phyloP scores from a whole-genome alignment of 192 early-diverging fungal species.

The Spizellomyces punctatus region DNA sequence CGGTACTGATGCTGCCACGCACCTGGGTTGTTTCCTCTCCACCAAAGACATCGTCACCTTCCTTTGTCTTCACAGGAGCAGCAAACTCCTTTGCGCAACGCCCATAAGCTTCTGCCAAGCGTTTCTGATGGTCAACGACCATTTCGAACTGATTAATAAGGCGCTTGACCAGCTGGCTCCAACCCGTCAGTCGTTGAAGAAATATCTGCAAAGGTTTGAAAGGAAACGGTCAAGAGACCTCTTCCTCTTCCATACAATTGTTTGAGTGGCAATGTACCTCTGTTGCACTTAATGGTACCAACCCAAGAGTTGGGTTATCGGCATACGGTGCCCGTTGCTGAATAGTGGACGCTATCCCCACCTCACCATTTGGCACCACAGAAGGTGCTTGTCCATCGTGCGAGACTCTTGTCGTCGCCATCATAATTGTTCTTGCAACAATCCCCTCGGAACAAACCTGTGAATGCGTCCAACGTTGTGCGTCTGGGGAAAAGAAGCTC shows the following conservation, averaged over 20 bases:
- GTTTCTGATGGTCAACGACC: slow-evolving; percentile 46
- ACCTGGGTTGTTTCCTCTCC: slow-evolving; percentile 40
- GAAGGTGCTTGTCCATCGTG: not conserved
- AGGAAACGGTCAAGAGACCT: not conserved
- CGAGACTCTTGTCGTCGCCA: not conserved
- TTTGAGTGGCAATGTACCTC: slow-evolving; percentile 18
- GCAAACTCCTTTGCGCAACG: slow-evolving; percentile 36
- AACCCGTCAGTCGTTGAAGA: slow-evolving; percentile 43
- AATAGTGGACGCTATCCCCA: not conserved
- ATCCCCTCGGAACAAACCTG: not conserved
- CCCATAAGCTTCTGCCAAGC: slow-evolving; percentile 34
- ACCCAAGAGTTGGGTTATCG: slow-evolving; percentile 37
- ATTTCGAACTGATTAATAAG: slow-evolving; percentile 43
- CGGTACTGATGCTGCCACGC: not conserved
- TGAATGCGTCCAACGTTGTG: not conserved
- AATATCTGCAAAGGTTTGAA: slow-evolving; percentile 35
- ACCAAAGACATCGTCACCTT: slow-evolving; percentile 40
- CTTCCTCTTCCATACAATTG: not conserved
- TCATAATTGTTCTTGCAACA: not conserved
- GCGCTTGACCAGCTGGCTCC: slow-evolving; percentile 40
- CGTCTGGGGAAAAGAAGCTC: not conserved
- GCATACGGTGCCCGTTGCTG: slow-evolving; percentile 41
- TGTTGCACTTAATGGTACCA: slow-evolving; percentile 34
- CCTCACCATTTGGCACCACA: not conserved
- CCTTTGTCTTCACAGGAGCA: slow-evolving; percentile 21